phyloP scores from a whole-genome alignment of 257 asterid species.

The Forsythia suspensa region DNA sequence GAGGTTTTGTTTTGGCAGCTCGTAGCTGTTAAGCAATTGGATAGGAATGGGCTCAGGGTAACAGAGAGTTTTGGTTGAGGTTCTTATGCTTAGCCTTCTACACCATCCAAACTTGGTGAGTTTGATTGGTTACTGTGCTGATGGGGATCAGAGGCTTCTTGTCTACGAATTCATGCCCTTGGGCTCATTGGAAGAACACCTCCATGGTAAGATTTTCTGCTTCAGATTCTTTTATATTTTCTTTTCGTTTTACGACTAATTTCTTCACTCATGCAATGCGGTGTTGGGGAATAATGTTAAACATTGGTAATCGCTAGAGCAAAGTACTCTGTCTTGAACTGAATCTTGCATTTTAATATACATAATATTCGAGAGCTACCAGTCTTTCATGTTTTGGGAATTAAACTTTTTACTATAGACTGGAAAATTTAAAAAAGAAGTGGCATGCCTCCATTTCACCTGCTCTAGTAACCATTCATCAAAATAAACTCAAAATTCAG shows the following conservation, averaged over 20 bases:
- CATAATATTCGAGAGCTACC: no score
- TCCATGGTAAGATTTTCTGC: slow-evolving; percentile 38
- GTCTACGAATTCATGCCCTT: slow-evolving; percentile 60
- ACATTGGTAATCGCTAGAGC: no score
- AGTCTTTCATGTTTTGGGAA: no score
- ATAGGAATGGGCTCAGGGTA: slow-evolving; percentile 66
- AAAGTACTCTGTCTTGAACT: no score
- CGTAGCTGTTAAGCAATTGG: slow-evolving; percentile 60
- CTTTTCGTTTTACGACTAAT: neutral
- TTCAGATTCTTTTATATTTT: neutral
- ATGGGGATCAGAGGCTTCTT: slow-evolving; percentile 65
- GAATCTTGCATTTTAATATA: no score
- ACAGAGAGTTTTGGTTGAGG: slow-evolving; percentile 61
- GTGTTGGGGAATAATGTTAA: neutral
- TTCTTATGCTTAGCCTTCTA: slow-evolving; percentile 61
- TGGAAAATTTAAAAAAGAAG: no score
- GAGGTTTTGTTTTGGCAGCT: slow-evolving; percentile 30
- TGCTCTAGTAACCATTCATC: no score
- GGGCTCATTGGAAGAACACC: slow-evolving; percentile 62
- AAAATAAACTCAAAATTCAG: no score
- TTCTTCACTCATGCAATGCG: neutral
- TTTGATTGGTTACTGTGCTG: slow-evolving; percentile 62
- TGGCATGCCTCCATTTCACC: no score
- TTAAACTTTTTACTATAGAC: no score
- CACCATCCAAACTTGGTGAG: slow-evolving; percentile 57